Evolutionary conservation across 1,139 yeast genomes (phyloP), one percentile per base, ranked within the genome.

Genomic region (Candida tropicalis): DNA sequence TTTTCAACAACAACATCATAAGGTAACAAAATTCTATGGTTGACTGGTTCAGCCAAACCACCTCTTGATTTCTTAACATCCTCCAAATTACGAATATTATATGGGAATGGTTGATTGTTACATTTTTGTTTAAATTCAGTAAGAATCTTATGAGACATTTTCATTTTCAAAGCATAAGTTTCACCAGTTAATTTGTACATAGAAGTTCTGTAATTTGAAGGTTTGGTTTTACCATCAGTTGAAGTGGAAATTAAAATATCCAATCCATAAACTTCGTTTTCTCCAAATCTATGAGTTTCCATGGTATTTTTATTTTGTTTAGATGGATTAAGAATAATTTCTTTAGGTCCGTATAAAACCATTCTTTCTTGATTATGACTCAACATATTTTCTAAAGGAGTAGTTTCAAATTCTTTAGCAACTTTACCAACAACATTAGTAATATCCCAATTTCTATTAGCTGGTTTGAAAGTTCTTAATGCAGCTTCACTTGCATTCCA

Each of bases 401-500:
- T 68, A 53, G 81, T 78, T 38, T 72, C 88, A 60, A 66, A 85
- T 43, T 73, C 79, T 61, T 75, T 76, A 49, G 87, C 84, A 42
- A 84, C 85, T 57, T 78, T 70, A 52, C 70, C 81, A 38, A 86
- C 91, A 39, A 82, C 63, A 56, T 79, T 78, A 58, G 95, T 84
- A 48, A 86, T 85, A 53, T 85, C 91, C 82, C 84, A 83, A 74
- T 86, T 86, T 68, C 77, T 81, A 62, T 79, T 79, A 49, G 87
- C 87, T 41, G 85, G 81, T 64, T 76, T 77, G 63, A 86, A 72
- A 42, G 82, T 75, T 65, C 90, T 77, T 50, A 86, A 70, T 35
- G 95, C 93, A 34, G 91, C 91, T 69, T 86, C 93, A 38, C 87
- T 75, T 10, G 93, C 88, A 54, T 75, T 75, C 84, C 87, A 82